A percentile compares a stretch with the other conserved stretches of the same genome.
These are phyloP conservation scores for Cryptococcus amylolentus DNA, from an alignment of 1,284 basidiomycete genomes.

Conservation along the genomic window DNA sequence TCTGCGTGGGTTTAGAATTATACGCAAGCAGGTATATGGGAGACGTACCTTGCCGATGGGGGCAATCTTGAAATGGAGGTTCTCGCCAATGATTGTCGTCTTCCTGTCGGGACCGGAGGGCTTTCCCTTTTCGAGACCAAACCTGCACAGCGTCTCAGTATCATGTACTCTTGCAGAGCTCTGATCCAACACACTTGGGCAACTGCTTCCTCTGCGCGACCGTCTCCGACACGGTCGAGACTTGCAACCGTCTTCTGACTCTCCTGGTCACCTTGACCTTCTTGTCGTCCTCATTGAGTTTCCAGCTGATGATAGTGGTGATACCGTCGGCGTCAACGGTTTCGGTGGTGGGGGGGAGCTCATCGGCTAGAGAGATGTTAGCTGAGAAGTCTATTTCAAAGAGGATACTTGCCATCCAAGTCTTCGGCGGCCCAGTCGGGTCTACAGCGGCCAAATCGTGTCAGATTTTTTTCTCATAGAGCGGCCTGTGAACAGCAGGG, in stretches of 20 bases:
- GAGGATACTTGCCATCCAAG: conserved; percentile 14
- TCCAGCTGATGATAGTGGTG: conserved; percentile 78
- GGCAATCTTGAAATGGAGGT: conserved; percentile 76
- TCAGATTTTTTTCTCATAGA: background rate
- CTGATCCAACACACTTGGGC: conserved; percentile 59
- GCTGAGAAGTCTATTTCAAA: background rate
- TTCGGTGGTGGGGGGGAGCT: conserved; percentile 53
- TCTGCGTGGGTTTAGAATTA: background rate
- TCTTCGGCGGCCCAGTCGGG: conserved; percentile 33
- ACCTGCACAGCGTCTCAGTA: conserved; percentile 50
- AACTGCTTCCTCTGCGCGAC: conserved; percentile 92
- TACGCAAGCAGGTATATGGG: conserved; percentile 16
- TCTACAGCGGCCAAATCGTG: conserved; percentile 4
- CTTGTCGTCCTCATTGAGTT: conserved; percentile 86
- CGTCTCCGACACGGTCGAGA: conserved; percentile 85
- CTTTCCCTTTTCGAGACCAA: conserved; percentile 86
- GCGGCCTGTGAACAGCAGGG: background rate
- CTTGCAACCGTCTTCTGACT: conserved; percentile 82
- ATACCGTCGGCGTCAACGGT: conserved; percentile 84
- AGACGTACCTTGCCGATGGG: conserved; percentile 72
- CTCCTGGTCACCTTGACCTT: conserved; percentile 91
- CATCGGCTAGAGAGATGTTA: conserved; percentile 13
- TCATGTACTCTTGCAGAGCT: background rate
- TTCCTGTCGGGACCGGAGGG: conserved; percentile 85
- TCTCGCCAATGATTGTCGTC: conserved; percentile 95